Conservation (phyloP, 2,329 filamentous ascomycete genomes). For the Claviceps lovelessii region DNA sequence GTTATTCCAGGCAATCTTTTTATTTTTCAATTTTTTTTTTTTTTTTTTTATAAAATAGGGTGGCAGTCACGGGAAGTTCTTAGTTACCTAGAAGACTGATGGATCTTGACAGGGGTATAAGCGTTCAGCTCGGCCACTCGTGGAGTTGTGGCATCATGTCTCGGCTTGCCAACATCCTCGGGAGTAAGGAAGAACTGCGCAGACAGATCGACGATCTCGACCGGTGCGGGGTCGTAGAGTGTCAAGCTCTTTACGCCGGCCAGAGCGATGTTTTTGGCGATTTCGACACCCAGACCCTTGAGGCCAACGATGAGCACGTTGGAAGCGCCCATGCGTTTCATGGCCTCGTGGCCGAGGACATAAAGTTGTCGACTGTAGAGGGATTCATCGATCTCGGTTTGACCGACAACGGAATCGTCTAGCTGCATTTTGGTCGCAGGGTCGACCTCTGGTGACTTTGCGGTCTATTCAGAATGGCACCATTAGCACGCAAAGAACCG, state of each 20-base stretch:
- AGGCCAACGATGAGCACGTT: constrained; percentile 86
- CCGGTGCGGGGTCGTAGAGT: constrained; percentile 76
- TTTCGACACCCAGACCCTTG: constrained; percentile 90
- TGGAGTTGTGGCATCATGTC: constrained; percentile 74
- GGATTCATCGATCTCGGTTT: constrained; percentile 54
- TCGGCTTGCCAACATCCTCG: constrained; percentile 80
- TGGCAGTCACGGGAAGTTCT: constrained; percentile 1
- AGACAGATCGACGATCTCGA: constrained; percentile 76
- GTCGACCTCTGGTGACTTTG: constrained; percentile 44
- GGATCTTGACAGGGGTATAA: constrained; percentile 80
- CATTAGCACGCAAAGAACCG: constrained; percentile 4
- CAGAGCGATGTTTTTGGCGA: constrained; percentile 96
- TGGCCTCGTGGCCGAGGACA: constrained; percentile 62
- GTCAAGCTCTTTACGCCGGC: constrained; percentile 96
- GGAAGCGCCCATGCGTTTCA: constrained; percentile 98
- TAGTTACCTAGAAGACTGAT: constrained; percentile 44
- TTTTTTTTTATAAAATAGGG: no score
- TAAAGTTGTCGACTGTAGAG: constrained; percentile 64
- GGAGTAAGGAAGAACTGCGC: constrained; percentile 91
- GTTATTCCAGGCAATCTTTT: neutral
- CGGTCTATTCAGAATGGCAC: constrained; percentile 23
- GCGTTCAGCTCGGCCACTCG: constrained; percentile 89
- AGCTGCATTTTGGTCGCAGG: constrained; percentile 52
- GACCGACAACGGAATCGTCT: constrained; percentile 42
- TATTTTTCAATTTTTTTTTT: no score